These are phyloP conservation scores for Colletotrichum sansevieriae DNA, from an alignment of 2,329 filamentous ascomycete genomes.

Conservation along the genomic window DNA sequence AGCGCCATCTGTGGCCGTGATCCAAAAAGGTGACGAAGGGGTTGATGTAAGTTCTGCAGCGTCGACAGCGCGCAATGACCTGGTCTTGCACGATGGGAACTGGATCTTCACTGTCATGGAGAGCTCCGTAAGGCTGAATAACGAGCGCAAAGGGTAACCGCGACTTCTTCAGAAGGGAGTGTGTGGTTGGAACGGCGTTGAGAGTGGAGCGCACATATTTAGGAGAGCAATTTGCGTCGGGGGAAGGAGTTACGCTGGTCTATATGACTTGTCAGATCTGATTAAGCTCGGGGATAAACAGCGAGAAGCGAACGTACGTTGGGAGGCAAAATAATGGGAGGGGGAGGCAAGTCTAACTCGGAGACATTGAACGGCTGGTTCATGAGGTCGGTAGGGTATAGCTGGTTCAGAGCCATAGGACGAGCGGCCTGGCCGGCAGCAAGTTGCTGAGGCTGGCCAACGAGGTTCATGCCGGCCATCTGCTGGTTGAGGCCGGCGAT, in stretches of 20 bases:
- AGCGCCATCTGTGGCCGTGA: conserved; percentile 97
- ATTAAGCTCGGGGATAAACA: not conserved
- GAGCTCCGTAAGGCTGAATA: conserved; percentile 93
- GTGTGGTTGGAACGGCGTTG: conserved; percentile 92
- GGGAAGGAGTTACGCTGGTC: conserved; percentile 92
- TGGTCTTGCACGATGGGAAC: conserved; percentile 96
- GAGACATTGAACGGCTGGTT: conserved; percentile 94
- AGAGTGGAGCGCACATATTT: conserved; percentile 97
- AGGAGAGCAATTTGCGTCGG: conserved; percentile 88
- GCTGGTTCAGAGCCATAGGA: conserved; percentile 79
- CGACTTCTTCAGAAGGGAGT: conserved; percentile 95
- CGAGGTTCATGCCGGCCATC: conserved; percentile 87
- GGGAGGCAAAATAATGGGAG: conserved; percentile 88
- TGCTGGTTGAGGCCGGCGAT: conserved; percentile 84
- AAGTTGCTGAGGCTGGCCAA: conserved; percentile 65
- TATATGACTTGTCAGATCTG: conserved; percentile 51
- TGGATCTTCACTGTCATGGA: conserved; percentile 92
- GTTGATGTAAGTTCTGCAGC: conserved; percentile 98
- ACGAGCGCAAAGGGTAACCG: conserved; percentile 95
- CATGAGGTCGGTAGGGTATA: conserved; percentile 92
- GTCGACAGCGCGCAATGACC: conserved; percentile 94
- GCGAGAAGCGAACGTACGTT: conserved; percentile 75
- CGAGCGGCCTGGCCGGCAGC: conserved; percentile 54
- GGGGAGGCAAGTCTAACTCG: conserved; percentile 91
- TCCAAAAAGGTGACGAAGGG: conserved; percentile 97